Conservation (phyloP, 257 asterid genomes). For the Petunia axillaris region DNA sequence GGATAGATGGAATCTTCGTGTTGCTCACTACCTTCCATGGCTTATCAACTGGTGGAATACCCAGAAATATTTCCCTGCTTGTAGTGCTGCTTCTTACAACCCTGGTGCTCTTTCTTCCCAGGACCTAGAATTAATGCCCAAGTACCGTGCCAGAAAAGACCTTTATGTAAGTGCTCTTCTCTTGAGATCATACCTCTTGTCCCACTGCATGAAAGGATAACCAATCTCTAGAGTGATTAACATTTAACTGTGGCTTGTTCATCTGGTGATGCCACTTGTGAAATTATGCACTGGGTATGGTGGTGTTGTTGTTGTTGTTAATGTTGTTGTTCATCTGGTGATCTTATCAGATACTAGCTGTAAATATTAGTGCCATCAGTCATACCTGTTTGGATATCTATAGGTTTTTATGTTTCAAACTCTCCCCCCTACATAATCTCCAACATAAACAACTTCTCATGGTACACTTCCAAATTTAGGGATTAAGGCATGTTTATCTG, state of each 20-base stretch:
- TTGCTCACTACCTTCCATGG: conserved; percentile 80
- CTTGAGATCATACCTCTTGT: not conserved
- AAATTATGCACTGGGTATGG: no score
- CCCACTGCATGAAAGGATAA: not conserved
- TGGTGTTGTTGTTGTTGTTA: no score
- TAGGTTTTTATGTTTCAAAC: no score
- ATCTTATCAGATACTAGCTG: not conserved
- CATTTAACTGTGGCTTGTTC: not conserved
- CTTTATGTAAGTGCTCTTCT: conserved; percentile 17
- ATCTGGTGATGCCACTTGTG: not conserved
- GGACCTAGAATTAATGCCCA: conserved; percentile 60
- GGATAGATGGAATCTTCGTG: conserved; percentile 85
- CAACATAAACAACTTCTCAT: no score
- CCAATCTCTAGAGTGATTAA: not conserved
- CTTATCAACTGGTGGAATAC: conserved; percentile 92
- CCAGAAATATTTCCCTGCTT: conserved; percentile 71
- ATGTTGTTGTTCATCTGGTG: not conserved
- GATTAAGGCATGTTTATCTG: no score
- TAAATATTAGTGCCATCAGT: not conserved
- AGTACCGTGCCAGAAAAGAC: conserved; percentile 27
- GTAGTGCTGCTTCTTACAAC: conserved; percentile 41
- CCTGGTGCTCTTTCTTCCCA: conserved; percentile 46
- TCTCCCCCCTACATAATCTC: no score
- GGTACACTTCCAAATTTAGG: no score
- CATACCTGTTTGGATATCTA: no score